phyloP scores from a whole-genome alignment of 1,284 basidiomycete species.

The Irpex lacteus region DNA sequence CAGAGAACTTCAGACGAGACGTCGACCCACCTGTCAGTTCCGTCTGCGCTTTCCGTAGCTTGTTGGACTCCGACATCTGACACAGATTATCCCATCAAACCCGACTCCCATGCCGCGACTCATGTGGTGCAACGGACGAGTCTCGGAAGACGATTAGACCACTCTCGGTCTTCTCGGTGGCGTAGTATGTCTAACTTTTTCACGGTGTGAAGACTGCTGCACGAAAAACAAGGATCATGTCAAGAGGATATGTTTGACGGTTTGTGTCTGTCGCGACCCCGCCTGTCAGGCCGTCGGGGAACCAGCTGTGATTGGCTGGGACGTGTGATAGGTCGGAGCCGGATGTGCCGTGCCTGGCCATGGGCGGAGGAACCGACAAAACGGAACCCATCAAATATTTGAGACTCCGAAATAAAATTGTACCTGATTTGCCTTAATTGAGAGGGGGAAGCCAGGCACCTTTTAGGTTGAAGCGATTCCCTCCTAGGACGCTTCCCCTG shows the following conservation, averaged over 20 bases:
- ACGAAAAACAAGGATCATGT: not conserved
- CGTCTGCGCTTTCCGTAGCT: not conserved
- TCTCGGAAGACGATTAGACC: not conserved
- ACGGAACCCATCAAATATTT: not conserved
- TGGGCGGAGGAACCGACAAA: not conserved
- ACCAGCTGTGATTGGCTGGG: not conserved
- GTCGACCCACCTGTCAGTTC: not conserved
- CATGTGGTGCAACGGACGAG: not conserved
- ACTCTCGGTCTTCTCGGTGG: not conserved
- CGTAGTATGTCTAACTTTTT: not conserved
- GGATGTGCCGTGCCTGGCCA: not conserved
- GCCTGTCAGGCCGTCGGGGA: not conserved
- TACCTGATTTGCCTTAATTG: constrained; percentile 18
- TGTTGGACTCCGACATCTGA: not conserved
- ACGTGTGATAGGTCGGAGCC: not conserved
- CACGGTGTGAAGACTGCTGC: not conserved
- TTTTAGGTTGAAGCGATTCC: constrained; percentile 28
- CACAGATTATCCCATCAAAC: not conserved
- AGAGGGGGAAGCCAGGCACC: constrained; percentile 27
- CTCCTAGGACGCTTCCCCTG: constrained; percentile 13
- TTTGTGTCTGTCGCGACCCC: not conserved
- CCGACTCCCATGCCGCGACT: not conserved
- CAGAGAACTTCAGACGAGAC: not conserved
- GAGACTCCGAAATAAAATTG: constrained; percentile 7
- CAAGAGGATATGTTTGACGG: not conserved